Conservation (phyloP, 768 basidiomycete genomes). For the Pilatotrama ljubarskyi region DNA sequence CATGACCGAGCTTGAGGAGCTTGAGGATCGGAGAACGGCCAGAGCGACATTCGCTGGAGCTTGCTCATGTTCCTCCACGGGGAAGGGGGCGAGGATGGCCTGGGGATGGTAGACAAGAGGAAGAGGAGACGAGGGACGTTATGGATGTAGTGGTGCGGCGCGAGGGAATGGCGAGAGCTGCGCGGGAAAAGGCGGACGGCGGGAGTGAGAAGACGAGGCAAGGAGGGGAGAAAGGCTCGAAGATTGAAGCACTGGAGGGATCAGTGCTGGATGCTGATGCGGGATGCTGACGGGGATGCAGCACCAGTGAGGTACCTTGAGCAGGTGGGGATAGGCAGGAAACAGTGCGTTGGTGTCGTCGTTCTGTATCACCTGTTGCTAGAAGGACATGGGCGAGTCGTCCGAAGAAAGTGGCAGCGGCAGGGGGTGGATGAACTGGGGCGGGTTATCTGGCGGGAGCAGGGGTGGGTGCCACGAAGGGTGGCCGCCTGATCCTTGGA, state of each 20-base stretch:
- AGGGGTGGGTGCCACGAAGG: constrained; percentile 81
- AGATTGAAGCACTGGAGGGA: no score
- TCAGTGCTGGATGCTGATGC: constrained; percentile 16
- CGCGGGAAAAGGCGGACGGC: constrained; percentile 9
- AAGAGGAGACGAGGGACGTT: constrained; percentile 9
- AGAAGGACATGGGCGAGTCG: constrained; percentile 69
- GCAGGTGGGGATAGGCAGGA: constrained; percentile 53
- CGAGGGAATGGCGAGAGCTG: constrained; percentile 1
- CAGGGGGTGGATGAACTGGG: constrained; percentile 64
- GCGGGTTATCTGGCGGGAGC: constrained; percentile 56
- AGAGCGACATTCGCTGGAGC: no score
- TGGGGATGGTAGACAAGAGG: constrained; percentile 10
- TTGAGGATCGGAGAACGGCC: no score
- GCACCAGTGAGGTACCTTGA: constrained; percentile 47
- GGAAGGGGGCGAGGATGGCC: constrained; percentile 13
- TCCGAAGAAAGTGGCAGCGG: constrained; percentile 55
- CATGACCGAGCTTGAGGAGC: no score
- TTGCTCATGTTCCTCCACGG: no score
- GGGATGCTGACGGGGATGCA: constrained; percentile 21
- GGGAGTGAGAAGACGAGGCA: not conserved
- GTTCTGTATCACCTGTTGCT: constrained; percentile 57
- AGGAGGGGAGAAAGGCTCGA: not conserved
- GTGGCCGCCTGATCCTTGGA: constrained; percentile 51
- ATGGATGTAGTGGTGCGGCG: constrained; percentile 20
- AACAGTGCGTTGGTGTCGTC: constrained; percentile 64